Conservation (phyloP, 2,329 filamentous ascomycete genomes). For the Arthrinium puccinioides region DNA sequence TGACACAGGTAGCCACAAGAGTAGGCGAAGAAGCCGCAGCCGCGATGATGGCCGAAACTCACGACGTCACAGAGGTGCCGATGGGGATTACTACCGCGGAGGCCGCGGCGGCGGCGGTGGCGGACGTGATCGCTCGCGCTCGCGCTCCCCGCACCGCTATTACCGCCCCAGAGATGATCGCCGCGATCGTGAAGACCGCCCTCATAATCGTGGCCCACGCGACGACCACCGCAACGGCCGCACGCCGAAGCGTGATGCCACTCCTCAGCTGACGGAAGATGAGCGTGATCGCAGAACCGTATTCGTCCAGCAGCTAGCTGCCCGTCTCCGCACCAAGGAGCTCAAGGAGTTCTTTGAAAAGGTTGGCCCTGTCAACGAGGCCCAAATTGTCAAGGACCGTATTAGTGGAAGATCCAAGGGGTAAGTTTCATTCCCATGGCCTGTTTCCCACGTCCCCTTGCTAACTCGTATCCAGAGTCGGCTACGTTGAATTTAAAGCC, state of each 20-base stretch:
- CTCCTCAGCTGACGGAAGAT: conserved; percentile 80
- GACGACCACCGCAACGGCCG: conserved; percentile 36
- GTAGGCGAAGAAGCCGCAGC: conserved; percentile 73
- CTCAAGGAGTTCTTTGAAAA: conserved; percentile 94
- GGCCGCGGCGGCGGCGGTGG: conserved; percentile 30
- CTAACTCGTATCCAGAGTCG: conserved; percentile 57
- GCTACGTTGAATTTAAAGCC: conserved; percentile 97
- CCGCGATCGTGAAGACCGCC: conserved; percentile 43
- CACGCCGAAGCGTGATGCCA: conserved; percentile 39
- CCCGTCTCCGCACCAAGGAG: conserved; percentile 84
- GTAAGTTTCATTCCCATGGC: conserved; percentile 57
- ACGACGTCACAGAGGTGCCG: conserved; percentile 59
- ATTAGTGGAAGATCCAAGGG: conserved; percentile 97
- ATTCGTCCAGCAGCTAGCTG: conserved; percentile 96
- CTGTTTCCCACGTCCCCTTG: neutral
- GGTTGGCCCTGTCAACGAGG: conserved; percentile 89
- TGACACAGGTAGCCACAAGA: conserved; percentile 73
- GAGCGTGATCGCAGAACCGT: conserved; percentile 95
- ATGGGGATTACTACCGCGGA: conserved; percentile 67
- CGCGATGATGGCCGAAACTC: conserved; percentile 67
- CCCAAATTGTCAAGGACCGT: conserved; percentile 96
- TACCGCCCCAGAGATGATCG: conserved; percentile 50
- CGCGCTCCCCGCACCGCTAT: conserved; percentile 60
- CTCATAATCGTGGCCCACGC: conserved; percentile 44
- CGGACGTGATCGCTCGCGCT: conserved; percentile 61